Conservation (phyloP, 108 stramenopile genomes). For the Fistulifera pelliculosa region DNA sequence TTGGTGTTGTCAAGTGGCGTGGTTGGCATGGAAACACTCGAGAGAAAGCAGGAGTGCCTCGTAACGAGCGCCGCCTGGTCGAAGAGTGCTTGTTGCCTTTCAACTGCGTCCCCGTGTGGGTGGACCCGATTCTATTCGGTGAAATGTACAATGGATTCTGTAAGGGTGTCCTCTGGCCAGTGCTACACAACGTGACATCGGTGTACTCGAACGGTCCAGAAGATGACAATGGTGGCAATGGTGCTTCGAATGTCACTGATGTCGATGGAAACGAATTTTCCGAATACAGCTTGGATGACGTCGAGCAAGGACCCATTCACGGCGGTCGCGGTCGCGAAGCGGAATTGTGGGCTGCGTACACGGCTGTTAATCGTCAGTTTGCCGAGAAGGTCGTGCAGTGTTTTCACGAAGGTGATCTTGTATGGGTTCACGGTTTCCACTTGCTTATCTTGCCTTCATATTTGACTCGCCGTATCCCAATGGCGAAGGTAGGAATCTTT, state of each 20-base stretch:
- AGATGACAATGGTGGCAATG: slow-evolving; percentile 7
- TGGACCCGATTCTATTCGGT: slow-evolving; percentile 69
- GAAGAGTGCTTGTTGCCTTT: slow-evolving; percentile 86
- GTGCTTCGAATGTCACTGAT: not conserved
- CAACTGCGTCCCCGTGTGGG: slow-evolving; percentile 95
- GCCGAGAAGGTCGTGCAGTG: slow-evolving; percentile 76
- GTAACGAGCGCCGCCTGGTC: slow-evolving; percentile 68
- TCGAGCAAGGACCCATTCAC: slow-evolving; percentile 76
- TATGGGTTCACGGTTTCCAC: slow-evolving; percentile 99
- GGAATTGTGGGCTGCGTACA: slow-evolving; percentile 85
- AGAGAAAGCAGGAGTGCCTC: slow-evolving; percentile 54
- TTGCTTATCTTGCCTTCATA: slow-evolving; percentile 94
- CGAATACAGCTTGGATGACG: slow-evolving; percentile 67
- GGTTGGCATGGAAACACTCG: slow-evolving; percentile 76
- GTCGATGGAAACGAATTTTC: slow-evolving; percentile 32
- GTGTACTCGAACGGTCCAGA: slow-evolving; percentile 54
- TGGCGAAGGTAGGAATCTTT: slow-evolving; percentile 90
- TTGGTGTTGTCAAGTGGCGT: slow-evolving; percentile 89
- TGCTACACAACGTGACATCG: slow-evolving; percentile 90
- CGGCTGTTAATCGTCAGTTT: slow-evolving; percentile 86
- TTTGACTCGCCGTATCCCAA: slow-evolving; percentile 78
- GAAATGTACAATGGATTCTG: slow-evolving; percentile 96
- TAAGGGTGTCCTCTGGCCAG: slow-evolving; percentile 93
- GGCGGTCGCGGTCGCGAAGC: slow-evolving; percentile 81
- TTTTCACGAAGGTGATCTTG: slow-evolving; percentile 84